Evolutionary conservation across 1,284 basidiomycete species (phyloP).

Genomic region (Melampsora larici-populina): DNA sequence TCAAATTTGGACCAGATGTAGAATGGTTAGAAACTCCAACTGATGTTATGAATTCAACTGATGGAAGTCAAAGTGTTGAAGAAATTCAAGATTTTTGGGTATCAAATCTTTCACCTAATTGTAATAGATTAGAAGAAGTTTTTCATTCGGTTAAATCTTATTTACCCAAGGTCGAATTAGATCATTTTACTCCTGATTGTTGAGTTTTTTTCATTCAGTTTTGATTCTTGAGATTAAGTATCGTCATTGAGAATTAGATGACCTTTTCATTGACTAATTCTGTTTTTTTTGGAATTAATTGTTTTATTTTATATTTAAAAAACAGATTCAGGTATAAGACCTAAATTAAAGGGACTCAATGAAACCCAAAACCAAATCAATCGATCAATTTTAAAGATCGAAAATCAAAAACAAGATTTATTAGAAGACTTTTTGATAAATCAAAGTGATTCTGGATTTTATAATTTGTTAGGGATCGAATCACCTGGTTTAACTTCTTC

Average conservation of each 20-base stretch:
- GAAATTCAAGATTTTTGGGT: conserved; percentile 36
- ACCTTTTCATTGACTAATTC: not conserved
- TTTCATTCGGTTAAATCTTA: conserved; percentile 25
- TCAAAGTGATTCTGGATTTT: conserved; percentile 12
- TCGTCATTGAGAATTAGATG: not conserved
- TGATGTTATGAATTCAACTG: not conserved
- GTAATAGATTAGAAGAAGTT: conserved; percentile 21
- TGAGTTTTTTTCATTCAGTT: not conserved
- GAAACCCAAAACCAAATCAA: not conserved
- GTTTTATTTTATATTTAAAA: not conserved
- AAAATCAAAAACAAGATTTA: not conserved
- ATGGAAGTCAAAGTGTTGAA: not conserved
- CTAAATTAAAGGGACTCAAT: conserved; percentile 16
- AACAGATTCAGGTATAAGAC: conserved; percentile 37
- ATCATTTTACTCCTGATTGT: conserved; percentile 37
- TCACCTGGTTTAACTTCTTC: conserved; percentile 59
- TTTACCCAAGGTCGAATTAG: conserved; percentile 21
- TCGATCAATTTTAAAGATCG: not conserved
- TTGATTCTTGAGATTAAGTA: not conserved
- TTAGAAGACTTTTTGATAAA: conserved; percentile 33
- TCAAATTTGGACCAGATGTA: conserved; percentile 90
- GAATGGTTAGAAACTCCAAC: conserved; percentile 68
- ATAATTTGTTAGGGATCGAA: conserved; percentile 60
- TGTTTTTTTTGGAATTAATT: not conserved
- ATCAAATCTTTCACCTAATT: conserved; percentile 20